Evolutionary conservation across 306 rosid species (phyloP).

Genomic region (Gynostemma pentaphyllum): DNA sequence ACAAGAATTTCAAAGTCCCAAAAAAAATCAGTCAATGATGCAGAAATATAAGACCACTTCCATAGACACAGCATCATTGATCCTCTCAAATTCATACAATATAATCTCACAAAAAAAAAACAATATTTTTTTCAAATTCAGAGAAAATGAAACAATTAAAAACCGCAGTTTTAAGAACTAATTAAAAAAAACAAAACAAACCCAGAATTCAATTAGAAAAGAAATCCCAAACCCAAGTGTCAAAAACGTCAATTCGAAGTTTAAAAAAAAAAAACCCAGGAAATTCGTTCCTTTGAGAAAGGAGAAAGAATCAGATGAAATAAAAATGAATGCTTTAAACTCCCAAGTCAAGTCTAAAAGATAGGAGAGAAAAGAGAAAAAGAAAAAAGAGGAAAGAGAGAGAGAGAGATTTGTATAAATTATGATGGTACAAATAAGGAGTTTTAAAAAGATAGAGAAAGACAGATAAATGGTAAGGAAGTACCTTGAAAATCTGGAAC

Average conservation of each 20-base stretch:
- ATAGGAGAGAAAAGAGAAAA: conserved; percentile 1
- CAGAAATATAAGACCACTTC: conserved; percentile 52
- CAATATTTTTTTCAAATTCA: not conserved
- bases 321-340: conserved; percentile 23
- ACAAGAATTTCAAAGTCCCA: conserved; percentile 53
- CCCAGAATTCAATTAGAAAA: not conserved
- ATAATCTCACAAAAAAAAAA: conserved; percentile 12
- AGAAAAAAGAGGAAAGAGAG: conserved; percentile 9
- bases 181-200: not conserved
- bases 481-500: conserved; percentile 90
- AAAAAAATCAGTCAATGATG: conserved; percentile 52
- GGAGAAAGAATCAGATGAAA: conserved; percentile 5
- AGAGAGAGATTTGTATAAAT: not conserved
- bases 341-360: not conserved
- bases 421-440: not conserved
- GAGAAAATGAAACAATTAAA: not conserved
- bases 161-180: not conserved
- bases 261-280: not conserved
- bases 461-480: not conserved
- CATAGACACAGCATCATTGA: conserved; percentile 51
- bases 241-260: not conserved
- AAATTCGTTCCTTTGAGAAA: not conserved
- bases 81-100: conserved; percentile 18
- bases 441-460: not conserved
- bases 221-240: not conserved